phyloP scores from a whole-genome alignment of 441 rosid species.

The Dalechampia spathulata region DNA sequence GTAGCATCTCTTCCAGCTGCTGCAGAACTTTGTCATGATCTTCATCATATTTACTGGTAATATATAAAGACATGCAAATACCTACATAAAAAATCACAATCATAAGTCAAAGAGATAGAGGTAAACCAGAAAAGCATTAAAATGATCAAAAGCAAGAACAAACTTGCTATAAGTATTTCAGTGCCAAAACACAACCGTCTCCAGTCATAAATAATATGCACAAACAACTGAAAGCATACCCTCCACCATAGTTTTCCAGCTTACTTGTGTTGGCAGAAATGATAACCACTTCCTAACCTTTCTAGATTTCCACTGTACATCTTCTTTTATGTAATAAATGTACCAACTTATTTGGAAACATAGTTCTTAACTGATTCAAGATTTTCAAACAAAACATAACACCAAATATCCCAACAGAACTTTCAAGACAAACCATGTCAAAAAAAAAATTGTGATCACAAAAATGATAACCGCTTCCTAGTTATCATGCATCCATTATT shows the following conservation, averaged over 20 bases:
- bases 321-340: not conserved
- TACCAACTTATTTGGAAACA: conserved; percentile 1
- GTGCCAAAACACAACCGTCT: not conserved
- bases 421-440: too few species aligned
- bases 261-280: not conserved
- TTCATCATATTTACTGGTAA: conserved; percentile 37
- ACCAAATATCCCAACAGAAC: too few species aligned
- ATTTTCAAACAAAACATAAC: too few species aligned
- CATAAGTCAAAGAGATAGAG: not conserved
- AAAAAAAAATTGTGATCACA: too few species aligned
- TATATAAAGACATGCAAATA: conserved; percentile 66
- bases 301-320: not conserved
- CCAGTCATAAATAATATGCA: not conserved
- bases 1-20: conserved; percentile 59
- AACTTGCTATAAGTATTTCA: not conserved
- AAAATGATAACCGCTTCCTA: too few species aligned
- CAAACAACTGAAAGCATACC: not conserved
- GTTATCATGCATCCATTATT: too few species aligned
- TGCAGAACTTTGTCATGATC: conserved; percentile 35
- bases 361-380: too few species aligned
- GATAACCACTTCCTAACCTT: not conserved
- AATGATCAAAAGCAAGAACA: not conserved
- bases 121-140: not conserved
- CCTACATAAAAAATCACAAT: conserved; percentile 32
- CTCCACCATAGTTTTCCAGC: not conserved